These are phyloP conservation scores for Gremmenia infestans DNA, from an alignment of 2,329 filamentous ascomycete species.

Conservation along the genomic window DNA sequence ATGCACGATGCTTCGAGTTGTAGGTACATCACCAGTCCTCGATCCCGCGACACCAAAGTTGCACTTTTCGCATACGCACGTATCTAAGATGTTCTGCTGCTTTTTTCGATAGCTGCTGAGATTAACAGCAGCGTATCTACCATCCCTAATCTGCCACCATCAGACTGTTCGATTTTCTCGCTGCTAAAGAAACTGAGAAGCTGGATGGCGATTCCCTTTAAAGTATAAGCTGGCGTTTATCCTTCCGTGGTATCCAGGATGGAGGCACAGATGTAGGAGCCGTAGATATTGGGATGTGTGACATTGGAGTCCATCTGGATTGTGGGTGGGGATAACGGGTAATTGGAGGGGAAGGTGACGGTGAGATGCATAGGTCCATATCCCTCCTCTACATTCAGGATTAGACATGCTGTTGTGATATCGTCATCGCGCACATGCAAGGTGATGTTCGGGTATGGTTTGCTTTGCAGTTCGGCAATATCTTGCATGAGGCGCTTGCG, in stretches of 20 bases:
- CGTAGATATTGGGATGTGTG: slow-evolving; percentile 43
- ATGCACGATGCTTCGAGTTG: background rate
- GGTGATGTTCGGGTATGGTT: slow-evolving; percentile 44
- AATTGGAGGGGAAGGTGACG: slow-evolving; percentile 33
- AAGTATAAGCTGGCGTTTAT: slow-evolving; percentile 46
- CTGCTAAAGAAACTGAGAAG: slow-evolving; percentile 48
- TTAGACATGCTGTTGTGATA: slow-evolving; percentile 37
- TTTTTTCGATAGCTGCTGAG: slow-evolving; percentile 26
- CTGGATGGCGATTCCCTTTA: slow-evolving; percentile 46
- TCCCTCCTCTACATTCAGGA: slow-evolving; percentile 36
- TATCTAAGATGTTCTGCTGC: background rate
- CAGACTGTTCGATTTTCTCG: slow-evolving; percentile 39
- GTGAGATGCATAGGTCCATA: slow-evolving; percentile 40
- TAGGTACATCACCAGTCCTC: background rate
- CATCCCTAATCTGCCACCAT: slow-evolving; percentile 6
- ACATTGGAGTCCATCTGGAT: slow-evolving; percentile 39
- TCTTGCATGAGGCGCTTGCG: slow-evolving; percentile 37
- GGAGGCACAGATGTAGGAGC: slow-evolving; percentile 41
- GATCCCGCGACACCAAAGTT: background rate
- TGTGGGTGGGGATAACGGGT: slow-evolving; percentile 37
- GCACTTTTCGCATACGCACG: slow-evolving; percentile 29
- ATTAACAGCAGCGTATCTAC: slow-evolving; percentile 17
- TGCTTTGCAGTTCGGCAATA: slow-evolving; percentile 40
- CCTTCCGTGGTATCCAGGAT: slow-evolving; percentile 40
- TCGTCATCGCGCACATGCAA: slow-evolving; percentile 36